Evolutionary conservation across 2,329 filamentous ascomycete species (phyloP), one percentile per base, ranked within the genome.

Genomic region (Pyrenophora seminiperda): DNA sequence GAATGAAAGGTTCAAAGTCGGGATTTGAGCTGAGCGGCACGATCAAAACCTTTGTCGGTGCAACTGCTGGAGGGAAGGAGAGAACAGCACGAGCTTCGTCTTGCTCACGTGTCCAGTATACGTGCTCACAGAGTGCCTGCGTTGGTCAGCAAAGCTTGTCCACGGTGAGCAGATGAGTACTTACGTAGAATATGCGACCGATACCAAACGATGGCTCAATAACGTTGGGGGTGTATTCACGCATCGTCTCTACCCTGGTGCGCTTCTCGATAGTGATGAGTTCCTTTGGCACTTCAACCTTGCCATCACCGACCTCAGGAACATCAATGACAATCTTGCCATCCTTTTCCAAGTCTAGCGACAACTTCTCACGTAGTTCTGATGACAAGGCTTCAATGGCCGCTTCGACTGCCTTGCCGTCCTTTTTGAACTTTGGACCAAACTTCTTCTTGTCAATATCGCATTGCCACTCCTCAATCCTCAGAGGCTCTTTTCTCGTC

Each of bases 121-220:
- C 86, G 77, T 99, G 94, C 79, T 99, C 94, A 70, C 96, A 89
- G 66, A 99, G 79, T 53, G 89, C 87, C 79, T 96, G 95, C 44
- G 76, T 56, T 67, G 89, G 54, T 66, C 47, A 64, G 54, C 46
- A 40, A 29, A 5, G n/a, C 24, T 18, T 17, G 11, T 11, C 14
- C 15, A 14, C 7, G 2, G 3, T 22, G 10, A 20, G 15, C 10
- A 22, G 4, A 2, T 30, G 11, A 24, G 5, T n/a, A 64, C 64
- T 62, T 54, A 67, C 61, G 87, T 97, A 97, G 50, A 97, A 79
- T 56, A 97, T 97, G 65, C 93, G 86, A 53, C 93, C 94, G 68
- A 97, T 96, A 80, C 93, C 93, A 67, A 97, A 99, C 0, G 93
- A 97, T 1, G 93, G 94, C 78, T 99, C 94, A 63, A 97, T 95